Base-by-base conservation (phyloP, 1,284 basidiomycete genomes). In the Pascua sp. region DNA sequence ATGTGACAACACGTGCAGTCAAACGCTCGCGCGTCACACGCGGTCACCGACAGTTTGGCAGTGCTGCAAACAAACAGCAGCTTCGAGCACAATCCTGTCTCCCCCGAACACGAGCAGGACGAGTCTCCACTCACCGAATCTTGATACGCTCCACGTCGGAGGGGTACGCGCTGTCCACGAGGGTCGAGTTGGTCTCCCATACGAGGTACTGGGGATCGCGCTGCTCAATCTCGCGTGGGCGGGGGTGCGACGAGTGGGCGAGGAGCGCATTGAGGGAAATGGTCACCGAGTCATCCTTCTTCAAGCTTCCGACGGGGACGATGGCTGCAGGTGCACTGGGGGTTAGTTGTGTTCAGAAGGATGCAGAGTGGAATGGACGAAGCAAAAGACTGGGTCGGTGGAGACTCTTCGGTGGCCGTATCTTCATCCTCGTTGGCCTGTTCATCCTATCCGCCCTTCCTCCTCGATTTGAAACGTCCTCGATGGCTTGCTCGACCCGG, bases 131-230 rank as follows among this genome's bases (percentile, higher is more conserved):
- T 32, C 24, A 91, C 90, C 85, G 86, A 60, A 96, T 78, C 79
- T 94, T 95, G 42, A 90, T 88, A 42, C 90, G 82, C 72, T 92
- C 91, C 17, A 88, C 84, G 50, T 81, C 76, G n/a, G 89, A 91
- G 37, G 80, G 71, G 75, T 96, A 97, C 43, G 89, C 88, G 67
- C 89, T 91, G 59, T 91, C 78, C 11, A 95, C 85, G 59, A 74
- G 73, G 11, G 74, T 75, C 86, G 80, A 74, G 53, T 88, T 85
- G 1, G 86, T 83, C 54, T 82, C 80, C 76, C 90, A 95, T 69
- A 88, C 84, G 60, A 96, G 81, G 41, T 84, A 83, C 73, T 94
- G 91, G 4, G 84, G 82, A n/a, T 92, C 90, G 51, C 80, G 80
- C 78, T 97, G 93, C 16, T 80, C 76, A 49, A 90, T 87, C 52